Conservation (phyloP, 2,329 filamentous ascomycete species). For the Sporothrix luriei region DNA sequence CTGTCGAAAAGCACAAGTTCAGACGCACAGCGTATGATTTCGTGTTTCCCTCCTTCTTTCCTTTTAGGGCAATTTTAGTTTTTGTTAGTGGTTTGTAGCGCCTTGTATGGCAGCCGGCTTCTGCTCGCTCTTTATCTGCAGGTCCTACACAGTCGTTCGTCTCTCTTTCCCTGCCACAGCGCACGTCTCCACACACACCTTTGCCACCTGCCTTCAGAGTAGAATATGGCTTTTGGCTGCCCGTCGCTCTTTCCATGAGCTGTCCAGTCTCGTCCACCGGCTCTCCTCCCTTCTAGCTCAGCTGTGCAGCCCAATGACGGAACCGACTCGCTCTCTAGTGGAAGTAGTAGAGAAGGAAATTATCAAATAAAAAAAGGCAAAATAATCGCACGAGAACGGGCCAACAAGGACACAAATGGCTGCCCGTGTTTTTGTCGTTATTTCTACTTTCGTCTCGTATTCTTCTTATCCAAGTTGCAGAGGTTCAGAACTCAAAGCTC, state of each 20-base stretch:
- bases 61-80: constrained; percentile 20
- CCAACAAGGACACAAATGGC: neutral
- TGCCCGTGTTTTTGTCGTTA: neutral
- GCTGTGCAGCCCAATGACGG: neutral
- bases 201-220: neutral
- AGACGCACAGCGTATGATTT: neutral
- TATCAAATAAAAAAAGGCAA: neutral
- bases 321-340: neutral
- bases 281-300: neutral
- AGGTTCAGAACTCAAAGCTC: neutral
- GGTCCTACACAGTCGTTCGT: too few relatives aligned
- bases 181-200: constrained; percentile 9
- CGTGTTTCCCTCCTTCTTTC: constrained; percentile 17
- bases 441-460: neutral
- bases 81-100: constrained; percentile 18
- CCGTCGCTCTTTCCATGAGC: neutral
- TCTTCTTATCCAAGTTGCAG: neutral
- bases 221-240: neutral
- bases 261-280: neutral
- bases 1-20: neutral
- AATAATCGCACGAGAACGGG: too few relatives aligned
- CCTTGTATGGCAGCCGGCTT: neutral
- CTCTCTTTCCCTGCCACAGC: neutral
- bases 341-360: neutral
- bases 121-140: neutral